These are phyloP conservation scores for Eimeria falciformis DNA, from an alignment of 169 alveolate species.

Conservation along the genomic window DNA sequence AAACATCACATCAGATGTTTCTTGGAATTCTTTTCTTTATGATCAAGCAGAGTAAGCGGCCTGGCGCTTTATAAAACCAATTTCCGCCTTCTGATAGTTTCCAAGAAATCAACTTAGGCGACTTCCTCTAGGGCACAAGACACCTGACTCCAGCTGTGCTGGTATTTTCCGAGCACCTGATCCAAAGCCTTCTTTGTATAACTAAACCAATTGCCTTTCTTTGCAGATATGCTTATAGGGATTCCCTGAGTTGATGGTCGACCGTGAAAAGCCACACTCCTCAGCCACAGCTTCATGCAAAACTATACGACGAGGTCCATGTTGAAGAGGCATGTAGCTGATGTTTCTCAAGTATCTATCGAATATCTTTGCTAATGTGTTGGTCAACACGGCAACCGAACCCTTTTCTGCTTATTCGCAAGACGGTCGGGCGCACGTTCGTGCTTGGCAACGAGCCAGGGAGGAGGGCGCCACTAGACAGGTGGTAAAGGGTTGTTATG, in stretches of 20 bases:
- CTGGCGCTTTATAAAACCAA: background rate
- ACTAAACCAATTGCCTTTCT: background rate
- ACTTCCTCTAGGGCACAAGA: background rate
- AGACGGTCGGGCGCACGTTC: too few relatives aligned
- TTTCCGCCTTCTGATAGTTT: slow-evolving; percentile 7
- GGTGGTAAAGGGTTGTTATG: background rate
- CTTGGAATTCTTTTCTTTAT: background rate
- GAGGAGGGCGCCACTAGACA: background rate
- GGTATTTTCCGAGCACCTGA: background rate
- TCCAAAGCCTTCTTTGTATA: too few relatives aligned
- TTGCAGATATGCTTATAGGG: background rate
- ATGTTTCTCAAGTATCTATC: background rate
- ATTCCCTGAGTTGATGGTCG: background rate
- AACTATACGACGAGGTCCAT: slow-evolving; percentile 37
- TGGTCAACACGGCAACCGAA: background rate
- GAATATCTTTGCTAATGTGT: background rate
- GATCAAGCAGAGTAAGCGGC: background rate
- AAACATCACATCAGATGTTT: slow-evolving; percentile 44
- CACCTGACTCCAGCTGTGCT: background rate
- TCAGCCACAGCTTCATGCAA: slow-evolving; percentile 49
- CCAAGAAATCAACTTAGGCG: background rate
- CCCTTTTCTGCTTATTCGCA: background rate
- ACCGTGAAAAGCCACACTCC: slow-evolving; percentile 42
- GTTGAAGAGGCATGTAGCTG: slow-evolving; percentile 2
- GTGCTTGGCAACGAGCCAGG: too few relatives aligned